Base-by-base conservation (phyloP, 106 monocot species). In the Alisma plantagoaquatica region DNA sequence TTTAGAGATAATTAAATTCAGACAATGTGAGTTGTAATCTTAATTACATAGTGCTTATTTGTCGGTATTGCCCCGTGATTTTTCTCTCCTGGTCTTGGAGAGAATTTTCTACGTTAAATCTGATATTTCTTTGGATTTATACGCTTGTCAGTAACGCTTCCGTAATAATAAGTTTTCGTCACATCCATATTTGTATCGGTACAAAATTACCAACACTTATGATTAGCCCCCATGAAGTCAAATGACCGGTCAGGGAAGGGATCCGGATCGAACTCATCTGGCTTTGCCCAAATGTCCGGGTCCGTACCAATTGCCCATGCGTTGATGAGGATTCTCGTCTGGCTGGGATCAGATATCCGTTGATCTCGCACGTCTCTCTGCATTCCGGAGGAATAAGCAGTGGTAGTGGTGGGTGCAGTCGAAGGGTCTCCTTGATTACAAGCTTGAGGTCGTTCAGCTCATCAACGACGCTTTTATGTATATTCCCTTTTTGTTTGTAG, bases 221-320 rank as follows among this genome's bases (percentile, higher is more conserved):
- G 49, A 16, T 41, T 30, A 16, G 54, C 48, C 2, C 54, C 54
- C 14, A 9, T 43, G 58, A 15, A 42, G 43, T 70, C 61, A 2
- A 27, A 18, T 2, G 21, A 17, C 19, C n/a, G 17, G 4, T 45
- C 61, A 10, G 62, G 22, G 35, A 70, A 70, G 54, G 61, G 53
- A 42, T 70, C 61, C 1, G 70, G 70, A 14, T 23, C 43, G 61
- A 70, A 70, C 70, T 32, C 53, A 31, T 42, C 3, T n/a, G 70
- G 53, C 20, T 70, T 54, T 15, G 53, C 70, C 70, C 70, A 61
- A 1, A 61, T 16, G 10, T 35, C 26, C 6, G 50, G 43, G 43
- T 69, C 60, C 17, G 42, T 41, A 29, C 56, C 56, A 15, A 69
- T 69, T 1, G 53, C 70, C 70, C 70, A 70, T 10, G 38, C 54